phyloP scores from a whole-genome alignment of 495 filamentous ascomycete genomes.

The Penicillium ucsense region DNA sequence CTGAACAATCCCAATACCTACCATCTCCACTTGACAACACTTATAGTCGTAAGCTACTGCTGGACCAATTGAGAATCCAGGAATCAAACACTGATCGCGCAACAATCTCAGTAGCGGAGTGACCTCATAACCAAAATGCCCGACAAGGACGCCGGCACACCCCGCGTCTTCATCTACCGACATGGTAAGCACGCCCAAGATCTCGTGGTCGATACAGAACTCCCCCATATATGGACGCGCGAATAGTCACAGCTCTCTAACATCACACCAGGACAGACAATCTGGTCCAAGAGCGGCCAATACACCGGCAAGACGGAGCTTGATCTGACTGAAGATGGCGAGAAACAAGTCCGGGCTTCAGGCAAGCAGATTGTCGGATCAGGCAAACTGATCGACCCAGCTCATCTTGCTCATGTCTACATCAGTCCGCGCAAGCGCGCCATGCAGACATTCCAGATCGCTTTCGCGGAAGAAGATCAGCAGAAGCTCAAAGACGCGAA shows the following conservation, averaged over 20 bases:
- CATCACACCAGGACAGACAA: slow-evolving; percentile 53
- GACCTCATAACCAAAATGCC: slow-evolving; percentile 19
- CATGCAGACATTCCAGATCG: slow-evolving; percentile 63
- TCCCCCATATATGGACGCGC: background rate
- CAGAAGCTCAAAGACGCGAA: slow-evolving; percentile 13
- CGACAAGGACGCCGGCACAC: slow-evolving; percentile 36
- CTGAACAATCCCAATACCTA: too few relatives aligned
- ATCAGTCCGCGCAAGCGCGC: slow-evolving; percentile 73
- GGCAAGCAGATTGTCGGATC: slow-evolving; percentile 63
- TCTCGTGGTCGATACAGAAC: background rate
- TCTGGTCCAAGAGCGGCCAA: slow-evolving; percentile 78
- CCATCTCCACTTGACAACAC: too few relatives aligned
- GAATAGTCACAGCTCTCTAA: background rate
- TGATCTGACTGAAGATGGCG: slow-evolving; percentile 64
- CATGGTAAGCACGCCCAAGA: slow-evolving; percentile 17
- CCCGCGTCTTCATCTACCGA: slow-evolving; percentile 30
- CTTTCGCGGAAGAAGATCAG: slow-evolving; percentile 39
- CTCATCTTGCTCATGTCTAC: slow-evolving; percentile 63
- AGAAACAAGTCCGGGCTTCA: slow-evolving; percentile 59
- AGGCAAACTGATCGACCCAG: slow-evolving; percentile 68
- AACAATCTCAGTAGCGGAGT: too few relatives aligned
- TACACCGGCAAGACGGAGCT: slow-evolving; percentile 82
- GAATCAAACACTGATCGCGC: too few relatives aligned
- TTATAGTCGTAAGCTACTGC: too few relatives aligned
- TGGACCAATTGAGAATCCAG: too few relatives aligned